phyloP scores from a whole-genome alignment of 306 rosid species.

The Citrullus amarus region DNA sequence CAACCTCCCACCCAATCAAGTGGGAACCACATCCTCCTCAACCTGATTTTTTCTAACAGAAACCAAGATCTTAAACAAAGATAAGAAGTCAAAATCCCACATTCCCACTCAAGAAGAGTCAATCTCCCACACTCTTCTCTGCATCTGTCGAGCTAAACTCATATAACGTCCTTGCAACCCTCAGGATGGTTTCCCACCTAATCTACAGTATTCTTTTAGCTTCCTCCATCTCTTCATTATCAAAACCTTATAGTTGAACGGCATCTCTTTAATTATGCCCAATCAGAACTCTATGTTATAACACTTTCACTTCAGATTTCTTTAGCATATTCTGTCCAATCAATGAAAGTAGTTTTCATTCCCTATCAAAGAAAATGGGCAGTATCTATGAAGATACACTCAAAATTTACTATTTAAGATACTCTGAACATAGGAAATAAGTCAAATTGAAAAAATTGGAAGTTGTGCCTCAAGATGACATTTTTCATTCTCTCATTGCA shows the following conservation, averaged over 20 bases:
- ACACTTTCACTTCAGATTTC: not conserved
- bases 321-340: not conserved
- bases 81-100: not conserved
- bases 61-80: not conserved
- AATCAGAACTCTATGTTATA: not conserved
- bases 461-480: not conserved
- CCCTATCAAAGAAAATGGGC: not conserved
- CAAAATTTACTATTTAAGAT: not conserved
- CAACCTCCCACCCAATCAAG: not conserved
- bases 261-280: not conserved
- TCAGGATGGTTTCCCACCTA: not conserved
- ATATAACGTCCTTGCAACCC: not conserved
- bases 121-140: not conserved
- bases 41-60: not conserved
- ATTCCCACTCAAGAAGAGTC: not conserved
- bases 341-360: not conserved
- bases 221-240: not conserved
- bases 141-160: not conserved
- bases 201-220: not conserved
- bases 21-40: not conserved
- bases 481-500: not conserved
- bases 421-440: not conserved
- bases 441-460: not conserved
- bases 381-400: not conserved
- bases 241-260: not conserved